Base-by-base conservation (phyloP, 495 filamentous ascomycete genomes). In the Parathielavia hyrcaniae region DNA sequence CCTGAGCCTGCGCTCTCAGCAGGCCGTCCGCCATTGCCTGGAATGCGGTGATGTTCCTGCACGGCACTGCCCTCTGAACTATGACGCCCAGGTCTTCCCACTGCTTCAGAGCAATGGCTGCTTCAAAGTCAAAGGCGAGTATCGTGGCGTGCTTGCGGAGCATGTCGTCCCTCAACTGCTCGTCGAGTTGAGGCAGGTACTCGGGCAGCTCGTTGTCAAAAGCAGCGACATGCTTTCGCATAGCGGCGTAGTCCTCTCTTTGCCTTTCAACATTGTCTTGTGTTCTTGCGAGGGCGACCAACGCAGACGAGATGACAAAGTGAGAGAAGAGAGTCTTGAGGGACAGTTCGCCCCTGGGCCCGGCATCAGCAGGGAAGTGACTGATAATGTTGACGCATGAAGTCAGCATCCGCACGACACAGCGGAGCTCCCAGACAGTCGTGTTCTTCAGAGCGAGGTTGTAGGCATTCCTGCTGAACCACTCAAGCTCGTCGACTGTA, bases 381-480 rank as follows among this genome's bases (percentile, higher is more conserved):
- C 77, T 71, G 39, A 84, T 79, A 61, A 96, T 84, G 61, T 74
- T 72, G 35, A 83, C 74, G 62, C 85, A 89, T 20, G 75, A 71
- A 12, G 71, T 66, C 4, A 92, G 67, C 46, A 95, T 77, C 26
- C 79, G 71, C 30, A 84, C 55, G 0, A 81, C 75, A 44, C 73
- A 69, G 9, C 72, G 67, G 7, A 82, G 75, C 17, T 77, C 64
- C 77, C 86, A 84, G 13, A 61, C 68, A 0, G 74, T 75, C 36
- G 82, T 80, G 40, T 81, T 72, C 61, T 84, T 82, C 2, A 91
- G 66, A 0, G 83, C 81, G 23, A 89, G 67, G 61, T 91, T 90
- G 69, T 93, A 95, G 8, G 82, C 81, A 61, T 85, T 90, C 53
- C 83, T 81, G 47, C 82, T 84, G 69, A 95, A 89, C 89, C 90